Percentiles rank a stretch among this genome's conserved stretches.
phyloP scores from a whole-genome alignment of 75 land plant genomes.

The Adiantum capillusveneris region DNA sequence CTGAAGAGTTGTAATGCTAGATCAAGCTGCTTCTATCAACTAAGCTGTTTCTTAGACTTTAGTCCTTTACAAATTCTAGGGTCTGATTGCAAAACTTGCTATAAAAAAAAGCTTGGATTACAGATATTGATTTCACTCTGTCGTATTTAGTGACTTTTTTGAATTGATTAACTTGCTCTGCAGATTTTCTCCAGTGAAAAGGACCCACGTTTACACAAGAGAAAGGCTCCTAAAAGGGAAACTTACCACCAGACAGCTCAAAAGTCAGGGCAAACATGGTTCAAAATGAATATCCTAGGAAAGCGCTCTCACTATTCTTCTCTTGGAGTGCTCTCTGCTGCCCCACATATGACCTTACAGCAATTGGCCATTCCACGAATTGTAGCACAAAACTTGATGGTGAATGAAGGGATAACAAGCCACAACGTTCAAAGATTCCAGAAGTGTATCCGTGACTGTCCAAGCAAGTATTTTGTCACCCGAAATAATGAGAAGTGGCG shows the following conservation, averaged over 20 bases:
- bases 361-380: conserved; percentile 66
- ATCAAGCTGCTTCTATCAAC: background rate
- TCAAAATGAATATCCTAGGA: conserved; percentile 56
- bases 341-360: conserved; percentile 47
- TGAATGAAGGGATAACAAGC: conserved; percentile 40
- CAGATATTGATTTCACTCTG: background rate
- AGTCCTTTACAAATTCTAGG: background rate
- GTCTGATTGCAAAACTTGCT: background rate
- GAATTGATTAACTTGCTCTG: background rate
- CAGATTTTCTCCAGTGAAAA: background rate
- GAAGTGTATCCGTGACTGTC: background rate
- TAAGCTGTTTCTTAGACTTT: background rate
- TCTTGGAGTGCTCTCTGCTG: conserved; percentile 68
- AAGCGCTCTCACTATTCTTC: conserved; percentile 56
- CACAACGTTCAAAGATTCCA: conserved; percentile 46
- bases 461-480: background rate
- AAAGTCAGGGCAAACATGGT: conserved; percentile 45
- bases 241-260: background rate
- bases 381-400: conserved; percentile 38
- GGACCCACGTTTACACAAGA: background rate
- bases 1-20: too few relatives aligned
- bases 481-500: conserved; percentile 25
- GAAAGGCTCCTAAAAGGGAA: background rate
- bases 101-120: too few relatives aligned
- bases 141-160: background rate